A percentile compares a stretch with the other conserved stretches of the same genome.
Conservation (phyloP, 805 yeast species). For the Crinitomyces ghanaensis region DNA sequence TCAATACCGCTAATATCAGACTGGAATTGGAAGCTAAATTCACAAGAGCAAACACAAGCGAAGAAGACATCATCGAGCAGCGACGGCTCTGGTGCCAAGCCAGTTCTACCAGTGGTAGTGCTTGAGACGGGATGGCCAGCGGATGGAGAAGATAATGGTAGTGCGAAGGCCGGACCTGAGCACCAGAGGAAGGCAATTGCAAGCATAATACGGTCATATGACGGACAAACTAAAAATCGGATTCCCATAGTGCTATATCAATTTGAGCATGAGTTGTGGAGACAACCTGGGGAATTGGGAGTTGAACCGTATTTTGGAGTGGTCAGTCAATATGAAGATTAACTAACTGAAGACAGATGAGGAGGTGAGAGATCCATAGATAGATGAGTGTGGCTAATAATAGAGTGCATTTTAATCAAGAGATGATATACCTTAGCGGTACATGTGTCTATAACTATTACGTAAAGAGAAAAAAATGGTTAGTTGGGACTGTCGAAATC, state of each 20-base stretch:
- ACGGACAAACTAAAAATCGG: constrained; percentile 6
- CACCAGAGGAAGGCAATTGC: constrained; percentile 61
- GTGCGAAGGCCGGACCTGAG: constrained; percentile 55
- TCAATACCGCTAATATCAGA: neutral
- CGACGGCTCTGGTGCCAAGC: neutral
- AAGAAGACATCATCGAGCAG: neutral
- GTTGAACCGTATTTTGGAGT: constrained; percentile 17
- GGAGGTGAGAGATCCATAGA: too few species aligned
- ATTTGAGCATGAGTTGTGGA: constrained; percentile 16
- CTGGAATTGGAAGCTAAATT: neutral
- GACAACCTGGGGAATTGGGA: constrained; percentile 14
- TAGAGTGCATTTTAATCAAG: too few species aligned
- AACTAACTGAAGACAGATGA: too few species aligned
- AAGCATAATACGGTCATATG: constrained; percentile 35
- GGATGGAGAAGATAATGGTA: constrained; percentile 55
- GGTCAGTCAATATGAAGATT: constrained; percentile 5
- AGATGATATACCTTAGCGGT: too few species aligned
- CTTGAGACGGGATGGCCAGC: constrained; percentile 90
- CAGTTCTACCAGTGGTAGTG: constrained; percentile 38
- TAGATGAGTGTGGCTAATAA: too few species aligned
- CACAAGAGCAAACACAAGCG: neutral
- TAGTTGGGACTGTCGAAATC: too few species aligned
- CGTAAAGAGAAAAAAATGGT: too few species aligned
- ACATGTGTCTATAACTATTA: too few species aligned
- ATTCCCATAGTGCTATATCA: constrained; percentile 13